Percentiles rank a stretch among this genome's conserved stretches.
Evolutionary conservation across 768 basidiomycete species (phyloP).

Genomic region (Pisolithus marmoratus): DNA sequence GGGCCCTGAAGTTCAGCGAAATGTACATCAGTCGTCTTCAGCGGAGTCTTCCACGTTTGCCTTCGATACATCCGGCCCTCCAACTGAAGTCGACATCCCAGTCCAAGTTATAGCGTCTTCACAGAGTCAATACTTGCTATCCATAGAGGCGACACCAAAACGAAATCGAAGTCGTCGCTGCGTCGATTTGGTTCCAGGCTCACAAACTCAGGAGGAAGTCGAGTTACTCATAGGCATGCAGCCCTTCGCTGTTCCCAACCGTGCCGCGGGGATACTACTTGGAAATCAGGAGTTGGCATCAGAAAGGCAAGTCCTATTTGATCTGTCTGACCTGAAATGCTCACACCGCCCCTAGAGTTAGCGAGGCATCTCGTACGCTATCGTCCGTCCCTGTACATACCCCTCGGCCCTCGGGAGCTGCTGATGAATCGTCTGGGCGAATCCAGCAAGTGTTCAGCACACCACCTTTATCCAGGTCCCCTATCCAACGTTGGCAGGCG

Average conservation of each 20-base stretch:
- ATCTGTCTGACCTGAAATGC: neutral
- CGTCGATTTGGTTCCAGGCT: constrained; percentile 19
- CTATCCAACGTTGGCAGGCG: neutral
- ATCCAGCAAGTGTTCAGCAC: constrained; percentile 3
- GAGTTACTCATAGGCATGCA: constrained; percentile 16
- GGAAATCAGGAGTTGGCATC: neutral
- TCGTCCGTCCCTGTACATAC: neutral
- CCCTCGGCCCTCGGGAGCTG: neutral
- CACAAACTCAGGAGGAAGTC: constrained; percentile 29
- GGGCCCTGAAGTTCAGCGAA: neutral
- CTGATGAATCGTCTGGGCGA: neutral
- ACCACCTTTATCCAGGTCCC: neutral
- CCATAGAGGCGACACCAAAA: constrained; percentile 25
- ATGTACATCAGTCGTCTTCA: neutral
- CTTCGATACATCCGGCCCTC: neutral
- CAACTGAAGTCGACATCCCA: neutral
- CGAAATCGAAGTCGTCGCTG: constrained; percentile 29
- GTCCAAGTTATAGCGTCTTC: constrained; percentile 21
- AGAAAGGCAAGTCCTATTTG: constrained; percentile 12
- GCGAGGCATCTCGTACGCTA: neutral
- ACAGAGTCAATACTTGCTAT: constrained; percentile 30
- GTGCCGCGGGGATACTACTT: neutral
- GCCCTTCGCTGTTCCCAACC: neutral
- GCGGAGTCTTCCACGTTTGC: neutral
- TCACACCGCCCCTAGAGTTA: constrained; percentile 10